Evolutionary conservation across 2,329 filamentous ascomycete species (phyloP).

Genomic region (Curvularia verruculosa): DNA sequence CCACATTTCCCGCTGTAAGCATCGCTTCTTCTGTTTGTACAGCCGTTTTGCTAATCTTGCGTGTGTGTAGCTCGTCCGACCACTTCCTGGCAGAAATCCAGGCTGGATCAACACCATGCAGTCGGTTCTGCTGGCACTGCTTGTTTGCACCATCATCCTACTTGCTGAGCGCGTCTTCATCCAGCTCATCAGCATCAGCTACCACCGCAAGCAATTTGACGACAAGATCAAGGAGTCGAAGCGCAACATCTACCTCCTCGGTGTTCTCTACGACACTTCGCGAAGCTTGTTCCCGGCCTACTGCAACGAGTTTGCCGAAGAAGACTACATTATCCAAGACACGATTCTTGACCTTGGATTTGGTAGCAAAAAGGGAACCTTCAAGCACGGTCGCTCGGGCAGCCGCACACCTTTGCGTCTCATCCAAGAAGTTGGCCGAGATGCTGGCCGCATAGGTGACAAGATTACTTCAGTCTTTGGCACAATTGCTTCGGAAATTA

Average conservation of each 20-base stretch:
- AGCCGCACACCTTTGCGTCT: slow-evolving; percentile 78
- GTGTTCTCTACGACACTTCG: slow-evolving; percentile 88
- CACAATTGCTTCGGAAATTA: slow-evolving; percentile 91
- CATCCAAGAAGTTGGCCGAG: slow-evolving; percentile 70
- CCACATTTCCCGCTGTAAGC: slow-evolving; percentile 61
- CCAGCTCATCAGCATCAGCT: slow-evolving; percentile 82
- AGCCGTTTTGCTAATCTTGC: not conserved
- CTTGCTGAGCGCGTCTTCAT: slow-evolving; percentile 79
- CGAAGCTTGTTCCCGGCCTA: slow-evolving; percentile 89
- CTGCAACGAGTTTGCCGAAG: slow-evolving; percentile 86
- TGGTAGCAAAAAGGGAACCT: slow-evolving; percentile 59
- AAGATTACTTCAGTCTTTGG: slow-evolving; percentile 94
- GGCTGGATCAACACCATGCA: slow-evolving; percentile 64
- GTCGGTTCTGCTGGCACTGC: slow-evolving; percentile 68
- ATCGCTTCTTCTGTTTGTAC: too few relatives aligned
- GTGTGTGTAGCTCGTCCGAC: slow-evolving; percentile 15
- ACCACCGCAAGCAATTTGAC: slow-evolving; percentile 83
- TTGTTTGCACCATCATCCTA: slow-evolving; percentile 72
- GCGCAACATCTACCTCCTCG: slow-evolving; percentile 79
- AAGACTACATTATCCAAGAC: slow-evolving; percentile 91
- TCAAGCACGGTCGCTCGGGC: slow-evolving; percentile 59
- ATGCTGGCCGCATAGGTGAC: slow-evolving; percentile 78
- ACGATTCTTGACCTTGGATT: slow-evolving; percentile 65
- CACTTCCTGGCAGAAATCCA: slow-evolving; percentile 19
- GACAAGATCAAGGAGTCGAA: slow-evolving; percentile 88